phyloP scores from a whole-genome alignment of 169 alveolate species.

The Eimeria maxima region DNA sequence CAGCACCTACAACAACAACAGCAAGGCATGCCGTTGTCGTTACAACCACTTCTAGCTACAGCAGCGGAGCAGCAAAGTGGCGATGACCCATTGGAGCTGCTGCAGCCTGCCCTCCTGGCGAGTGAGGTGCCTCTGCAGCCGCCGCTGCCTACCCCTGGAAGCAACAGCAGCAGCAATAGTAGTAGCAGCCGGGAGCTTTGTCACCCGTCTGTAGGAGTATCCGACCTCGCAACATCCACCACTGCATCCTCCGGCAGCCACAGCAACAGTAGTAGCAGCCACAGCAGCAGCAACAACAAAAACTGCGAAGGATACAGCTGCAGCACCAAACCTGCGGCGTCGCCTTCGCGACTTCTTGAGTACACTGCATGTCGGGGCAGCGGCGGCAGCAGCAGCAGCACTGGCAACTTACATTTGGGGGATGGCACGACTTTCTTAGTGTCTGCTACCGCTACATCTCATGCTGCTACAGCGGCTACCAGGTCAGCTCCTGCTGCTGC shows the following conservation, averaged over 20 bases:
- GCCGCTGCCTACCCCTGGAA: background rate
- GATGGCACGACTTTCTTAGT: background rate
- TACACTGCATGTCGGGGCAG: background rate
- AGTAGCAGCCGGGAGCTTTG: slow-evolving; percentile 22
- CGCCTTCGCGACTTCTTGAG: background rate
- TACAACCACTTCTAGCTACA: background rate
- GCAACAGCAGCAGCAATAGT: slow-evolving; percentile 38
- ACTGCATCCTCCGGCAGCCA: slow-evolving; percentile 1
- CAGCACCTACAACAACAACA: background rate
- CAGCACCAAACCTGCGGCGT: background rate
- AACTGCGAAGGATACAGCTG: slow-evolving; percentile 2
- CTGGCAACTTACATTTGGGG: background rate
- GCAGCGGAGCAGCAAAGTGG: background rate
- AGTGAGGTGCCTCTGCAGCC: slow-evolving; percentile 56
- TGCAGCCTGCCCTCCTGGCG: slow-evolving; percentile 37
- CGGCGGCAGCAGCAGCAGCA: slow-evolving; percentile 29
- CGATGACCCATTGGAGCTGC: background rate
- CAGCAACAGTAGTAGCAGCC: slow-evolving; percentile 39
- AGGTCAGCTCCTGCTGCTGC: background rate
- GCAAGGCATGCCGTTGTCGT: background rate
- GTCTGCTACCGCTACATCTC: background rate
- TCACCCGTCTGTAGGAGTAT: background rate
- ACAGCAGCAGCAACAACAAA: slow-evolving; percentile 44
- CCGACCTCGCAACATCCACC: slow-evolving; percentile 2
- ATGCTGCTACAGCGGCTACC: background rate